Evolutionary conservation across 192 early-diverging fungal species (phyloP), one percentile per base, ranked within the genome.

Genomic region (Backusella luteola): DNA sequence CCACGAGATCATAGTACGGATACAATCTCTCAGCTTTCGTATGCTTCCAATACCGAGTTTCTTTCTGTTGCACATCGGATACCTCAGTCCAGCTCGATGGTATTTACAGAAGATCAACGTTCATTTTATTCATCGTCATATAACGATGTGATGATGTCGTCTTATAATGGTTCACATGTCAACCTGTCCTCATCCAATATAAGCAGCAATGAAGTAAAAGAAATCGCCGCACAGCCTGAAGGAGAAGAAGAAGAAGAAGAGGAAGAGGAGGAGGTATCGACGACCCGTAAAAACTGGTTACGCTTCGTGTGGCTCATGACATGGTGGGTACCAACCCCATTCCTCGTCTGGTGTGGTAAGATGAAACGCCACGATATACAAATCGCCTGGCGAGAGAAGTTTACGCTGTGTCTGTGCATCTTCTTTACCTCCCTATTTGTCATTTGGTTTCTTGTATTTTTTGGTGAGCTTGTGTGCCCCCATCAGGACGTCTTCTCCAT

Each of bases 341-440:
- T 82, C n/a, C 73, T 99, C 41, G 70, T 41, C 21, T 88, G 81
- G 77, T 92, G 93, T 79, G 94, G 95, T 19, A 86, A 91, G 36
- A 94, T 96, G 90, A 88, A 90, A 81, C 89, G 89, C 52, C 86
- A 84, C 32, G 94, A 95, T 76, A 85, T 95, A 66, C 93, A 90
- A 39, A 88, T 94, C 84, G 98, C 98, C 14, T 99, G 98, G 98
- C 90, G 98, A 72, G 98, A 99, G 81, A 98, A 99, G 83, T 89
- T 97, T 14, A 93, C 98, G 0, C 88, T 99, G 26, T 96, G 95
- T 77, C 76, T 94, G 75, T 83, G 98, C 69, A 95, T 97, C 49
- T 83, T 91, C 23, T 87, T 95, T 63, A 79, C 96, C 73, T 94
- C 93, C 36, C 86, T 76, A 6, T 80, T 92, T 78, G 89, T 96